Conservation (phyloP, 768 basidiomycete species). For the Trametes elegans region DNA sequence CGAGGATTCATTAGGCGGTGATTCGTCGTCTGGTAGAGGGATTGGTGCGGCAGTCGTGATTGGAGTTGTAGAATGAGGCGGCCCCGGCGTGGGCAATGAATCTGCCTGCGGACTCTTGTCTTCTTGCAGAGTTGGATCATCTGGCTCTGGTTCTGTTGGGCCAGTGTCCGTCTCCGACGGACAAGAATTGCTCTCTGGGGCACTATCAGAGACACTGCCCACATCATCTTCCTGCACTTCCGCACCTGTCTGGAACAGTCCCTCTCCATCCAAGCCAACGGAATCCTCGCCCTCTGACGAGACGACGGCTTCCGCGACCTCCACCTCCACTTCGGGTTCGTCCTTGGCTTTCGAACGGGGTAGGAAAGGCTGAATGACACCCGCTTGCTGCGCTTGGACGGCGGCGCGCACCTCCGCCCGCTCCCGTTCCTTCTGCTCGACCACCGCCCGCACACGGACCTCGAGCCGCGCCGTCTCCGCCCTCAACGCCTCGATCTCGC, state of each 20-base stretch:
- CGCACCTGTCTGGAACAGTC: constrained; percentile 1
- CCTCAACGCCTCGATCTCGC: constrained; percentile 13
- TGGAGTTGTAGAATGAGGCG: not conserved
- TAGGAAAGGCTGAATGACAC: not conserved
- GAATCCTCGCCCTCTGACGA: not conserved
- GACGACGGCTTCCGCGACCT: constrained; percentile 2
- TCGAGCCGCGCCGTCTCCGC: constrained; percentile 14
- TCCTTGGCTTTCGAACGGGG: not conserved
- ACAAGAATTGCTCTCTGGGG: constrained; percentile 2
- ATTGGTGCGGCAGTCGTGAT: no score
- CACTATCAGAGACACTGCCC: constrained; percentile 9
- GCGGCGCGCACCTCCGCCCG: not conserved
- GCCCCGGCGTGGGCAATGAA: not conserved
- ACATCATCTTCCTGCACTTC: not conserved
- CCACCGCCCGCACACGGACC: constrained; percentile 13
- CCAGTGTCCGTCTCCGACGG: constrained; percentile 9
- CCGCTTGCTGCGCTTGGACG: not conserved
- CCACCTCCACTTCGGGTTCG: not conserved
- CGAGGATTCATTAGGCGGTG: no score
- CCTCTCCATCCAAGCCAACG: not conserved
- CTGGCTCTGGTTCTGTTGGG: not conserved
- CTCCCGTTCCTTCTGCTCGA: constrained; percentile 10
- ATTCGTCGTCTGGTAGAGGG: not conserved
- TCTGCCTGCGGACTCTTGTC: not conserved
- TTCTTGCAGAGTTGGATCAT: not conserved